phyloP scores from a whole-genome alignment of 148 eudicot genomes.

The Camellia granthamiana region DNA sequence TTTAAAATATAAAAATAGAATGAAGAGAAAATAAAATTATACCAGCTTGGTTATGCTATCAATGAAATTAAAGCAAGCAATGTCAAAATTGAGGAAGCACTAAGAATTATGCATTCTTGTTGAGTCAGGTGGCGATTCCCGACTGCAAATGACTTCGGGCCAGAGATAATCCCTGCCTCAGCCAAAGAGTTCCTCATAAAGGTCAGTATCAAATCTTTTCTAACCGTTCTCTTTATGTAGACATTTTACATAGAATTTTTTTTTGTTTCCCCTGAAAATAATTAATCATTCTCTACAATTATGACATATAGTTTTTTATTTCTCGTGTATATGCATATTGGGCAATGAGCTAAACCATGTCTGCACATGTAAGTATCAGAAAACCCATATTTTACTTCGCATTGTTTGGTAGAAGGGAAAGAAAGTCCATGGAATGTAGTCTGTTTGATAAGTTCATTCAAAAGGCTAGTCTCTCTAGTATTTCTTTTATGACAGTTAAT shows the following conservation, averaged over 20 bases:
- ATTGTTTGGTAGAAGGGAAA: neutral
- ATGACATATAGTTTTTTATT: no score
- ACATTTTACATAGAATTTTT: neutral
- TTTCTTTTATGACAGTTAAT: no score
- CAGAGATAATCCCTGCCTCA: constrained; percentile 95
- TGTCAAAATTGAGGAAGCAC: neutral
- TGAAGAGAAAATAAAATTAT: neutral
- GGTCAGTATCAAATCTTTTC: constrained; percentile 33
- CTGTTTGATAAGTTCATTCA: neutral
- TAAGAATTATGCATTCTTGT: constrained; percentile 2
- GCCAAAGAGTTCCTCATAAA: constrained; percentile 66
- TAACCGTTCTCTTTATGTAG: neutral
- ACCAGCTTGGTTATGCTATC: neutral
- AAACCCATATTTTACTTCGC: neutral
- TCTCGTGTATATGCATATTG: neutral
- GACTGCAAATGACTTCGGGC: constrained; percentile 96
- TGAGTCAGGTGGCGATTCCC: constrained; percentile 93
- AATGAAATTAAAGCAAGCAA: no score
- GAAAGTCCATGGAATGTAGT: neutral
- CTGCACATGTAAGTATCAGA: constrained; percentile 66
- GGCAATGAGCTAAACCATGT: neutral
- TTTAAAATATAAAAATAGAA: neutral
- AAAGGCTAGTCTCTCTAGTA: no score
- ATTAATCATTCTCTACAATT: no score
- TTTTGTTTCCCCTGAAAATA: neutral